Conservation (phyloP, 2,329 filamentous ascomycete species). For the Tothia fuscella region DNA sequence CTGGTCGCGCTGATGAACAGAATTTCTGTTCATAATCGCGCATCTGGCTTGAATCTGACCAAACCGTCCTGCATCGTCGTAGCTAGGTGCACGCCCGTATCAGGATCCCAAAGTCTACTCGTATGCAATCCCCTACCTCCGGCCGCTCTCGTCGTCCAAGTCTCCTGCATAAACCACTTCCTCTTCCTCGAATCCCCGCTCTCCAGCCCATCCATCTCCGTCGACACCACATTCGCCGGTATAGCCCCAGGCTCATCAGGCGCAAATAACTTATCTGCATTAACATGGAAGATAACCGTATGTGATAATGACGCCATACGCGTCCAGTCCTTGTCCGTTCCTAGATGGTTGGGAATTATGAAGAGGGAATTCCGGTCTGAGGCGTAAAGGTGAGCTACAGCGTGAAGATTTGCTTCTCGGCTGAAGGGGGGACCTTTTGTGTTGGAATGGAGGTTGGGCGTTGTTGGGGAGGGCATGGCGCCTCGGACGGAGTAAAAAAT, state of each 20-base stretch:
- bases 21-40: too few relatives aligned
- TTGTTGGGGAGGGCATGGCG: conserved; percentile 14
- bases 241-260: neutral
- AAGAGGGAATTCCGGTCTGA: conserved; percentile 36
- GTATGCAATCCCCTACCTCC: conserved; percentile 20
- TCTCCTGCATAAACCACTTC: conserved; percentile 18
- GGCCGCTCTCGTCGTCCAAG: conserved; percentile 21
- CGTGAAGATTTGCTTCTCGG: conserved; percentile 37
- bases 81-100: conserved; percentile 20
- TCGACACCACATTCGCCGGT: conserved; percentile 15
- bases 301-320: conserved; percentile 22
- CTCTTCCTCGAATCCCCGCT: conserved; percentile 12
- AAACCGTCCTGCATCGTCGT: conserved; percentile 24
- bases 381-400: conserved; percentile 45
- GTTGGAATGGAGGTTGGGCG: too few relatives aligned
- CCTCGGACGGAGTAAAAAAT: conserved; percentile 35
- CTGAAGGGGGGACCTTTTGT: neutral
- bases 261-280: conserved; percentile 16
- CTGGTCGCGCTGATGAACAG: too few relatives aligned
- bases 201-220: conserved; percentile 10
- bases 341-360: conserved; percentile 12
- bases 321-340: conserved; percentile 16
- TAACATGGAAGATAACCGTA: conserved; percentile 23
- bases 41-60: conserved; percentile 16
- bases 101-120: conserved; percentile 21